Percentiles rank a stretch among this genome's conserved stretches.
phyloP scores from a whole-genome alignment of 1,139 yeast genomes.

The Geotrichum phurueaensis region DNA sequence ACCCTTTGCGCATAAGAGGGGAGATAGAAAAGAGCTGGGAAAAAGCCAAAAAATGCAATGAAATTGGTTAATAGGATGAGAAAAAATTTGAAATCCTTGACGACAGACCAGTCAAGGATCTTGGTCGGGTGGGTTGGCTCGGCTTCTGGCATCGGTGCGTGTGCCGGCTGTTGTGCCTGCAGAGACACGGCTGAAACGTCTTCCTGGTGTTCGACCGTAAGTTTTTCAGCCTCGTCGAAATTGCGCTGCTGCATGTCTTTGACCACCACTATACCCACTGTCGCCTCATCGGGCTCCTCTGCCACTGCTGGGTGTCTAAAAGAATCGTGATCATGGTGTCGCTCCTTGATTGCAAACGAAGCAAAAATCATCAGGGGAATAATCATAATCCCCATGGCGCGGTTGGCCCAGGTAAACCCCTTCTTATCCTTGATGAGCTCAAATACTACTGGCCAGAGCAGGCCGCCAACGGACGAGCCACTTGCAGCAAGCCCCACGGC shows the following conservation, averaged over 20 bases:
- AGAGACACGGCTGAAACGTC: neutral
- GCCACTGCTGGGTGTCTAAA: slow-evolving; percentile 25
- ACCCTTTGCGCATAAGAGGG: slow-evolving; percentile 21
- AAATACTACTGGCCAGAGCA: slow-evolving; percentile 46
- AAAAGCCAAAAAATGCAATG: slow-evolving; percentile 35
- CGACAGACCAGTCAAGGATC: slow-evolving; percentile 22
- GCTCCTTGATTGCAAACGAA: slow-evolving; percentile 27
- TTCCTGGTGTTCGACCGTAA: neutral
- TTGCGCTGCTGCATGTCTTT: neutral
- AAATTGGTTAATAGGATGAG: slow-evolving; percentile 26
- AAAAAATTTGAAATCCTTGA: slow-evolving; percentile 21
- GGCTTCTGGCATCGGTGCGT: neutral
- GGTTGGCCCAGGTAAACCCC: slow-evolving; percentile 50
- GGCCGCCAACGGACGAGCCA: slow-evolving; percentile 62
- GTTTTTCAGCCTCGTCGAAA: neutral
- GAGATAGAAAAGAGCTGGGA: slow-evolving; percentile 35
- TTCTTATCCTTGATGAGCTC: slow-evolving; percentile 36
- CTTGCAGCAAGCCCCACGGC: slow-evolving; percentile 55
- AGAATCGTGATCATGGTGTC: slow-evolving; percentile 14
- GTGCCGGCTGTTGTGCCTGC: neutral
- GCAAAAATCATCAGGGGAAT: slow-evolving; percentile 39
- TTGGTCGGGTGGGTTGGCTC: slow-evolving; percentile 18
- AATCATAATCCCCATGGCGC: slow-evolving; percentile 43
- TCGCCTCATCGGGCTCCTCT: neutral
- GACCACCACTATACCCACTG: neutral